Percentiles rank a stretch among this genome's conserved stretches.
Evolutionary conservation across 192 early-diverging fungal genomes (phyloP).

Genomic region (Phycomyces nitens): DNA sequence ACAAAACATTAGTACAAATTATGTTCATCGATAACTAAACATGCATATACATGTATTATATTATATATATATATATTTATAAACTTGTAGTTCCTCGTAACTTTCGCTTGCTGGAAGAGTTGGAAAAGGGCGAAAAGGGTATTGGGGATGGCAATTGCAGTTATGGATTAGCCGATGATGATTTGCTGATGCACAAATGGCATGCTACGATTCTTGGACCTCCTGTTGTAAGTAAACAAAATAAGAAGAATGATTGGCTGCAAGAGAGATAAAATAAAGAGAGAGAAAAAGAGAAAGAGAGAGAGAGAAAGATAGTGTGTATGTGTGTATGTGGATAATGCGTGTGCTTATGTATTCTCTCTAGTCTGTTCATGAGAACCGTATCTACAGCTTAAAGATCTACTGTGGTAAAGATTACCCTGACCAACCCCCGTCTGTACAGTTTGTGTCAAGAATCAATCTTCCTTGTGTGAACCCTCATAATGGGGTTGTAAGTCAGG

Average conservation of each 20-base stretch:
- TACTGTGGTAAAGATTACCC: slow-evolving; percentile 87
- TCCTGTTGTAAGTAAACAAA: slow-evolving; percentile 53
- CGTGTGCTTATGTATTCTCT: background rate
- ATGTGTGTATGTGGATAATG: too few species aligned
- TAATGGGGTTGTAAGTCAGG: slow-evolving; percentile 63
- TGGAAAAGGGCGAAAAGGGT: slow-evolving; percentile 96
- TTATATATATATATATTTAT: too few species aligned
- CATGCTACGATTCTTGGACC: slow-evolving; percentile 93
- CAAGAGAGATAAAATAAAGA: too few species aligned
- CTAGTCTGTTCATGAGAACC: slow-evolving; percentile 93
- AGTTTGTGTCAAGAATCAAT: slow-evolving; percentile 82
- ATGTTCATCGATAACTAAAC: too few species aligned
- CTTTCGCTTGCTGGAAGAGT: slow-evolving; percentile 93
- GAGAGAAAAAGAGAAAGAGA: too few species aligned
- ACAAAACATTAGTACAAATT: too few species aligned
- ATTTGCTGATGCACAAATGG: slow-evolving; percentile 80
- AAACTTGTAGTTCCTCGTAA: slow-evolving; percentile 85
- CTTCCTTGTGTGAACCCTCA: slow-evolving; percentile 81
- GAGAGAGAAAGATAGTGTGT: too few species aligned
- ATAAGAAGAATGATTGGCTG: background rate
- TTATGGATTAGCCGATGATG: slow-evolving; percentile 85
- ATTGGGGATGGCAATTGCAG: slow-evolving; percentile 90
- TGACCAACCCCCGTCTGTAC: slow-evolving; percentile 69
- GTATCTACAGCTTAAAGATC: slow-evolving; percentile 87
- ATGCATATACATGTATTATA: too few species aligned